phyloP scores from a whole-genome alignment of 192 early-diverging fungal species.

The Podila horticola region DNA sequence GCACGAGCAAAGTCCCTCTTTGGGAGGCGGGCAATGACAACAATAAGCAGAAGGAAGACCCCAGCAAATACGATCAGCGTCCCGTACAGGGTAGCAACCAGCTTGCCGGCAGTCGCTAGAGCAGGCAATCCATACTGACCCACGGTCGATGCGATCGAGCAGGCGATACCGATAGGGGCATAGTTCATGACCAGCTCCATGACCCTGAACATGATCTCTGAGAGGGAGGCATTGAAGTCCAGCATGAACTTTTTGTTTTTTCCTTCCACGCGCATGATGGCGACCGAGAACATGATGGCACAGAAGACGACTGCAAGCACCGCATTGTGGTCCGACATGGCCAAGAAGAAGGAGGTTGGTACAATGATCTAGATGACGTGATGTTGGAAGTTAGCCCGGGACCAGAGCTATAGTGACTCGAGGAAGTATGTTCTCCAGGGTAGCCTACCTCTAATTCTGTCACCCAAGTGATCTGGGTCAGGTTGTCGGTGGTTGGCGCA shows the following conservation, averaged over 20 bases:
- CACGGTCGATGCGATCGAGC: slow-evolving; percentile 67
- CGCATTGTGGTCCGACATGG: slow-evolving; percentile 47
- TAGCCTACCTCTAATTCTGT: neutral
- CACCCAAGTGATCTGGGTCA: neutral
- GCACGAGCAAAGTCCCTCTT: slow-evolving; percentile 59
- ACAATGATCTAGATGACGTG: slow-evolving; percentile 54
- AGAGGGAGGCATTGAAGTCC: slow-evolving; percentile 60
- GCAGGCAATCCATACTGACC: slow-evolving; percentile 65
- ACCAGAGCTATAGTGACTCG: neutral
- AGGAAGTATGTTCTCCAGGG: neutral
- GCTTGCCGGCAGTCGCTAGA: slow-evolving; percentile 65
- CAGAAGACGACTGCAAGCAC: slow-evolving; percentile 70
- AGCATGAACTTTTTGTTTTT: slow-evolving; percentile 59
- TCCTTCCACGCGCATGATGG: slow-evolving; percentile 52
- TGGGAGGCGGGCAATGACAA: slow-evolving; percentile 62
- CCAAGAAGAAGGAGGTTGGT: slow-evolving; percentile 69
- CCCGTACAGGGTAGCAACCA: slow-evolving; percentile 68
- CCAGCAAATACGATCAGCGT: slow-evolving; percentile 64
- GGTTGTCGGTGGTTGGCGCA: neutral
- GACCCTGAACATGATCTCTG: slow-evolving; percentile 69
- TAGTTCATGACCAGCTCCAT: slow-evolving; percentile 66
- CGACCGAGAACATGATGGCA: slow-evolving; percentile 70
- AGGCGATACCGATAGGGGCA: slow-evolving; percentile 74
- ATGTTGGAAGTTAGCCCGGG: neutral
- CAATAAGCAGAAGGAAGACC: slow-evolving; percentile 64